These are phyloP conservation scores for Fraxinus floribunda DNA, from an alignment of 305 asterid species.

Conservation along the genomic window DNA sequence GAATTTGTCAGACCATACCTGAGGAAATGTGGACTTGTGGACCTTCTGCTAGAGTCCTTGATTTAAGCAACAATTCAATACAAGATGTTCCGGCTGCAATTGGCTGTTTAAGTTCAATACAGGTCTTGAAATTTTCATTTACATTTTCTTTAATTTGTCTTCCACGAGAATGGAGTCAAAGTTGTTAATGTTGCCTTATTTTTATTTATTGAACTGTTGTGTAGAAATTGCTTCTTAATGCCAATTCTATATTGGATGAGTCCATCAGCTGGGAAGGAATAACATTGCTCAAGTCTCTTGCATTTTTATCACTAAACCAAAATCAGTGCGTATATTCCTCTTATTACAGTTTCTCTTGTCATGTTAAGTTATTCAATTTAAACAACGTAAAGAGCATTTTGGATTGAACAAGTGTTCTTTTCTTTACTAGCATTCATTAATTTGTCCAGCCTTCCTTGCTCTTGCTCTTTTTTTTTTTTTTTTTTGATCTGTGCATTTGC, in stretches of 20 bases:
- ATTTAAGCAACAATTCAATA: constrained; percentile 62
- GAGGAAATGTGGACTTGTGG: constrained; percentile 73
- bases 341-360: constrained; percentile 10
- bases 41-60: constrained; percentile 63
- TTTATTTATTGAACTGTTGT: constrained; percentile 24
- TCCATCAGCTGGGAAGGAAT: constrained; percentile 77
- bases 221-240: constrained; percentile 66
- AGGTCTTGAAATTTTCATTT: constrained; percentile 45
- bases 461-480: neutral
- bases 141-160: constrained; percentile 15
- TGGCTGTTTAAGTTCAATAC: constrained; percentile 49
- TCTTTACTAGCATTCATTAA: constrained; percentile 11
- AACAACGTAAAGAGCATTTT: neutral
- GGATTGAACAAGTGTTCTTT: neutral
- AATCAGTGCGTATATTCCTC: constrained; percentile 51
- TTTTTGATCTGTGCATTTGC: neutral
- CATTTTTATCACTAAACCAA: constrained; percentile 52
- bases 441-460: neutral
- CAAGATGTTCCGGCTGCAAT: constrained; percentile 59
- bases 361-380: neutral
- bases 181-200: constrained; percentile 23
- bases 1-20: constrained; percentile 62
- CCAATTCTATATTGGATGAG: constrained; percentile 51
- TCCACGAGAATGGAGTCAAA: constrained; percentile 6
- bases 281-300: constrained; percentile 59